These are phyloP conservation scores for Mariannaea elegans DNA, from an alignment of 2,329 filamentous ascomycete genomes.

Conservation along the genomic window DNA sequence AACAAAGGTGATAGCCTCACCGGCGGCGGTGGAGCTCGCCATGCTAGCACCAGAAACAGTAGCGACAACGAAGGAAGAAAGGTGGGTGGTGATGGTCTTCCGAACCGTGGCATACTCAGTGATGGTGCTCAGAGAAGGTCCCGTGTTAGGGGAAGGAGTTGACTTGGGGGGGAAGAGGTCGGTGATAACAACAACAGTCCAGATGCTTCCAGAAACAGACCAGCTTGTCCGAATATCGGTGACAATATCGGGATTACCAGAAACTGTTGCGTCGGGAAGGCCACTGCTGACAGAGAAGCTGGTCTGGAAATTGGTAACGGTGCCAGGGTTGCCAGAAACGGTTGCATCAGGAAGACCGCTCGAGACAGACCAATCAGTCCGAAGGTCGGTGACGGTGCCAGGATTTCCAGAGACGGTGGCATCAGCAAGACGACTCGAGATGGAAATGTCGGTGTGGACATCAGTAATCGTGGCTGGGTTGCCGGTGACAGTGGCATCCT, in stretches of 20 bases:
- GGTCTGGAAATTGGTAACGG: conserved; percentile 39
- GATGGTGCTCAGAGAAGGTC: conserved; percentile 32
- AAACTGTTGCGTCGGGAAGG: conserved; percentile 37
- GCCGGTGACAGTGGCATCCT: conserved; percentile 34
- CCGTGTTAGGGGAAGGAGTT: neutral
- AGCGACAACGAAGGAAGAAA: conserved; percentile 35
- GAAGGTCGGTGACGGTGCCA: conserved; percentile 42
- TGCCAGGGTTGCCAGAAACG: conserved; percentile 40
- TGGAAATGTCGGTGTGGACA: conserved; percentile 35
- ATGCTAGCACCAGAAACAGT: conserved; percentile 33
- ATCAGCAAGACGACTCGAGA: conserved; percentile 42
- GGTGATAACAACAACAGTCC: conserved; percentile 42
- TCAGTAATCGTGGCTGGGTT: conserved; percentile 41
- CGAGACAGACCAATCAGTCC: conserved; percentile 32
- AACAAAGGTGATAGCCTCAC: conserved; percentile 33
- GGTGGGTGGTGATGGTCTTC: conserved; percentile 37
- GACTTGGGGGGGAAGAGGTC: conserved; percentile 39
- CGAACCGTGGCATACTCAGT: conserved; percentile 39
- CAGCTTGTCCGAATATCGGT: conserved; percentile 39
- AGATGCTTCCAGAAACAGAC: conserved; percentile 28
- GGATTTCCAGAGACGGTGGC: conserved; percentile 45
- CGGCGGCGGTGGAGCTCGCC: conserved; percentile 25
- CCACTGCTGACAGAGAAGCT: conserved; percentile 32
- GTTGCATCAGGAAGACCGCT: conserved; percentile 38
- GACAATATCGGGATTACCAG: conserved; percentile 36